phyloP scores from a whole-genome alignment of 1,139 yeast genomes.

The Candida sp. region DNA sequence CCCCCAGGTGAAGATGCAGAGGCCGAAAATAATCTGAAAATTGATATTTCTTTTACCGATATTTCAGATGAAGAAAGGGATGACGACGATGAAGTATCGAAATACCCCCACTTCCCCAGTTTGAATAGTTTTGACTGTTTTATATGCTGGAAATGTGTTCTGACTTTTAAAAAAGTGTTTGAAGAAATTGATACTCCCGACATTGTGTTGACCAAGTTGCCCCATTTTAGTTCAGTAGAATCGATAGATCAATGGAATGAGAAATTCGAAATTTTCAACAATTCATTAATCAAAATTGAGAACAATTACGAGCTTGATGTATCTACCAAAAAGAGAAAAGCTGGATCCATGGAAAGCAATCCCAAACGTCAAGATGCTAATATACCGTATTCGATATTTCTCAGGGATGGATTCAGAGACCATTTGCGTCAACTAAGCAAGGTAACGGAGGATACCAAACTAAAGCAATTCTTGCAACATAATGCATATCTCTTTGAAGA shows the following conservation, averaged over 20 bases:
- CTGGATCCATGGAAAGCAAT: constrained; percentile 8
- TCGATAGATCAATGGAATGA: constrained; percentile 34
- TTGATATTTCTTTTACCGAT: not conserved
- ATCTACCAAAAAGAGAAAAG: constrained; percentile 13
- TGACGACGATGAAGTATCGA: constrained; percentile 8
- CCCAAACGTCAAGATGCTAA: constrained; percentile 5
- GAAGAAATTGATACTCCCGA: constrained; percentile 17
- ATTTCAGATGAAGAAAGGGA: constrained; percentile 10
- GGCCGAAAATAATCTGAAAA: constrained; percentile 5
- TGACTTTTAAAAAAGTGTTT: constrained; percentile 35
- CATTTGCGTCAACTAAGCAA: constrained; percentile 11
- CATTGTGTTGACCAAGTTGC: constrained; percentile 21
- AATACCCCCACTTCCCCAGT: constrained; percentile 56
- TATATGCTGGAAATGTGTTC: constrained; percentile 83
- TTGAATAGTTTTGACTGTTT: constrained; percentile 61
- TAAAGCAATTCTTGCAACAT: constrained; percentile 24
- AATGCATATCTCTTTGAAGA: constrained; percentile 52
- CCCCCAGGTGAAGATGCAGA: constrained; percentile 51
- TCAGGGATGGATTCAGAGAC: constrained; percentile 23
- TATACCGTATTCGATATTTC: constrained; percentile 23
- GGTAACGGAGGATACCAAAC: constrained; percentile 8
- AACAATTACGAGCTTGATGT: constrained; percentile 11
- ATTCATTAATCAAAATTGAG: constrained; percentile 10
- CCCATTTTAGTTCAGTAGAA: constrained; percentile 27
- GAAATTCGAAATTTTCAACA: constrained; percentile 26